These are phyloP conservation scores for Wallacemonas sp. DNA, from an alignment of 208 protist genomes.

Conservation along the genomic window DNA sequence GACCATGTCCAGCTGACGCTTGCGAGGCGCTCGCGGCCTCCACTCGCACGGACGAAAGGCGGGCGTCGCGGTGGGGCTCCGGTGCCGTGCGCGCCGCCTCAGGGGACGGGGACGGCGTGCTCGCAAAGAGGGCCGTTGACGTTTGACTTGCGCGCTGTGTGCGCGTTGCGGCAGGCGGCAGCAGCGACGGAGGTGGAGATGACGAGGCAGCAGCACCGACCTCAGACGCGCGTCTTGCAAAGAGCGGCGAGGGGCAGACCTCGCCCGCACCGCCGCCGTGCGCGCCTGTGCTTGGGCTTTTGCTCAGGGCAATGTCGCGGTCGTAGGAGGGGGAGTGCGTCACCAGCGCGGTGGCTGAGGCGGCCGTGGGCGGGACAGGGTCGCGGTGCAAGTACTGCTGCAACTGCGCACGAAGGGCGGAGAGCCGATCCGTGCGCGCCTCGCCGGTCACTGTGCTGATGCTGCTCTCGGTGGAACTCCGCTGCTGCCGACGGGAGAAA, in stretches of 20 bases:
- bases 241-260: not conserved
- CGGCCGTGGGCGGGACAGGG: not conserved
- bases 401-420: not conserved
- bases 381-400: slow-evolving; percentile 3
- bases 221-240: not conserved
- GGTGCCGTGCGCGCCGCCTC: not conserved
- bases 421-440: slow-evolving; percentile 4
- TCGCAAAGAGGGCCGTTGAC: not conserved
- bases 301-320: slow-evolving; percentile 4
- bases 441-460: no score
- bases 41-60: not conserved
- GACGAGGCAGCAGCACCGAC: not conserved
- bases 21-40: not conserved
- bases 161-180: no score
- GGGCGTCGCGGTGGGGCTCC: not conserved
- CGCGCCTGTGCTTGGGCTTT: not conserved
- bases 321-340: slow-evolving; percentile 10
- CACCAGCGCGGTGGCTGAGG: not conserved
- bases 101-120: slow-evolving; percentile 2
- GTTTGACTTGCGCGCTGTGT: no score
- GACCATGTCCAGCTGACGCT: not conserved
- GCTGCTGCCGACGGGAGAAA: no score
- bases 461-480: no score
- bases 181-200: not conserved
- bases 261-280: no score